Evolutionary conservation across 257 asterid genomes (phyloP).

Genomic region (Salvia splendens): DNA sequence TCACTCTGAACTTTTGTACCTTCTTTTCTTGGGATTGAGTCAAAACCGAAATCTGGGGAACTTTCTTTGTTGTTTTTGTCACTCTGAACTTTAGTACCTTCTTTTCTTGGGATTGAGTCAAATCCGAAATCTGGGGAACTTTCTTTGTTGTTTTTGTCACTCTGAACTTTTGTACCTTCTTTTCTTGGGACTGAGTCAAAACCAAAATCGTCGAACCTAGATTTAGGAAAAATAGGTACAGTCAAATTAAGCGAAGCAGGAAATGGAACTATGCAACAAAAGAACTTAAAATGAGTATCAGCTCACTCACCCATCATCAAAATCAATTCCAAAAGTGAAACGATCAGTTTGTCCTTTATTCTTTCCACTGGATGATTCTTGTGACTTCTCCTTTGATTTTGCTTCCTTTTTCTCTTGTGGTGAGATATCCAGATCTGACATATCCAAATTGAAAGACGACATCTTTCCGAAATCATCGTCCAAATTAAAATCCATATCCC

Average conservation of each 20-base stretch:
- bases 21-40: constrained; percentile 42
- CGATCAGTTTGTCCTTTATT: constrained; percentile 55
- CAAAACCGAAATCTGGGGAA: constrained; percentile 38
- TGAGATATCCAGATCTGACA: constrained; percentile 77
- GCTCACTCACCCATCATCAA: constrained; percentile 62
- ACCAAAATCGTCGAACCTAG: constrained; percentile 61
- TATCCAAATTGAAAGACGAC: constrained; percentile 75
- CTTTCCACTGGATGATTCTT: constrained; percentile 52
- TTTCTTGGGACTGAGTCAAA: constrained; percentile 48
- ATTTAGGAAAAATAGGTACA: constrained; percentile 27
- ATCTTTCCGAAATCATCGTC: constrained; percentile 83
- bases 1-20: constrained; percentile 43
- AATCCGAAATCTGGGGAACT: constrained; percentile 44
- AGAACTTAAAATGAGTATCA: constrained; percentile 18
- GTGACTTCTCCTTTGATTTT: constrained; percentile 54
- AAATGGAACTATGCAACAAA: constrained; percentile 17
- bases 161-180: constrained; percentile 45
- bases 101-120: constrained; percentile 44
- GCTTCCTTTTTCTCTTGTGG: constrained; percentile 59
- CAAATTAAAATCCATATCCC: constrained; percentile 86
- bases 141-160: constrained; percentile 26
- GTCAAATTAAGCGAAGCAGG: constrained; percentile 17
- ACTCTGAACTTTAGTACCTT: constrained; percentile 42
- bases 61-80: constrained; percentile 25
- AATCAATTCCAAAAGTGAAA: constrained; percentile 76